Evolutionary conservation across 2,329 filamentous ascomycete genomes (phyloP).

Genomic region (Penicillium sp.): DNA sequence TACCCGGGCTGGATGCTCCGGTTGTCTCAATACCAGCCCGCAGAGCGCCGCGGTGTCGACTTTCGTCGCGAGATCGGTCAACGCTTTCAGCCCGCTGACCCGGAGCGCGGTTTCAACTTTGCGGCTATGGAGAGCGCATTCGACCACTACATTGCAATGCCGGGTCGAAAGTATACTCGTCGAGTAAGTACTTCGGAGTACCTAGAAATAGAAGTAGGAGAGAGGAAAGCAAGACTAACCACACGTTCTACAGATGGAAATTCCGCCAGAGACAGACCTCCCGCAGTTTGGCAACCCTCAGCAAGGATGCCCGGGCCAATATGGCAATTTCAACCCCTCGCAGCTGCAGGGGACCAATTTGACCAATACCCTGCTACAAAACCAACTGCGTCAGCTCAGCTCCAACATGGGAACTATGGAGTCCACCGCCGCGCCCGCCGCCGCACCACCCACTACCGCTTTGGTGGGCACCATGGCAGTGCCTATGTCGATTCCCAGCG

Average conservation of each 20-base stretch:
- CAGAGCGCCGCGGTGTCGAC: slow-evolving; percentile 37
- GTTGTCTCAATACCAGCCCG: slow-evolving; percentile 39
- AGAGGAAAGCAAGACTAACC: neutral
- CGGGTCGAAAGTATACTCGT: slow-evolving; percentile 39
- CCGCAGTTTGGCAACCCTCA: neutral
- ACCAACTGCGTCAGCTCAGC: slow-evolving; percentile 5
- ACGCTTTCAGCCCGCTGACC: slow-evolving; percentile 39
- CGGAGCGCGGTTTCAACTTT: slow-evolving; percentile 46
- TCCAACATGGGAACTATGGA: neutral
- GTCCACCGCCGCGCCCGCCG: neutral
- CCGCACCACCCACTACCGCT: neutral
- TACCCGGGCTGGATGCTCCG: slow-evolving; percentile 45
- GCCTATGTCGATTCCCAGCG: neutral
- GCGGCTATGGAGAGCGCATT: slow-evolving; percentile 41
- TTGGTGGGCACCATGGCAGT: neutral
- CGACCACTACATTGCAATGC: slow-evolving; percentile 48
- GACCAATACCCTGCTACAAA: slow-evolving; percentile 8
- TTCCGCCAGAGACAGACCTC: slow-evolving; percentile 8
- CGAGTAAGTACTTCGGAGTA: slow-evolving; percentile 7
- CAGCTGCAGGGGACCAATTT: slow-evolving; percentile 11
- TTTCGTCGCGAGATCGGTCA: slow-evolving; percentile 47
- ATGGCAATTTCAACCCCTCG: slow-evolving; percentile 7
- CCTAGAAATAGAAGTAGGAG: neutral
- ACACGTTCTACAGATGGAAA: slow-evolving; percentile 9
- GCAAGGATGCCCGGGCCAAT: neutral